A percentile compares a stretch with the other conserved stretches of the same genome.
These are phyloP conservation scores for Aspergillus phoenicis DNA, from an alignment of 2,329 filamentous ascomycete genomes.

Conservation along the genomic window DNA sequence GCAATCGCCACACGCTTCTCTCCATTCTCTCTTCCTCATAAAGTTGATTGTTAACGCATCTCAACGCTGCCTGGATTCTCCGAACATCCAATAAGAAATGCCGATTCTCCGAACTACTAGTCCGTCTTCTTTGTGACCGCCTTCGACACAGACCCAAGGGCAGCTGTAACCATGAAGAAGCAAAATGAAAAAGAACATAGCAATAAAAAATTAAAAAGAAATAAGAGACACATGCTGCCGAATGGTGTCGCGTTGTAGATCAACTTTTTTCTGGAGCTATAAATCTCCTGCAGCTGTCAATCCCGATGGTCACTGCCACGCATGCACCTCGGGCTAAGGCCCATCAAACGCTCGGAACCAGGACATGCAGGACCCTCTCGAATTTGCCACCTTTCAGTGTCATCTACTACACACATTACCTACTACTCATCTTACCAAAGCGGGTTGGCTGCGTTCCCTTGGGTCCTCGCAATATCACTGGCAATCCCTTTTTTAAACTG, in stretches of 20 bases:
- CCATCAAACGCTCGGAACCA: conserved; percentile 7
- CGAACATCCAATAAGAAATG: neutral
- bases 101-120: neutral
- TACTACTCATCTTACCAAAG: neutral
- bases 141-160: neutral
- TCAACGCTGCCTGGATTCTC: neutral
- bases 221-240: neutral
- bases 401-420: neutral
- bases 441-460: neutral
- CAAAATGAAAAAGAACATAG: neutral
- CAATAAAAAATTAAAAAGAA: too few relatives aligned
- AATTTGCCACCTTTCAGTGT: conserved; percentile 2
- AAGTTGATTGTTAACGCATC: neutral
- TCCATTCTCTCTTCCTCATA: too few relatives aligned
- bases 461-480: neutral
- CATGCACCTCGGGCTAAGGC: conserved; percentile 6
- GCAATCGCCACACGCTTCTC: too few relatives aligned
- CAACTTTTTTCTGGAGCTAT: neutral
- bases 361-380: neutral
- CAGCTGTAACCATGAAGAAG: neutral
- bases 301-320: conserved; percentile 8
- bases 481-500: conserved; percentile 1
- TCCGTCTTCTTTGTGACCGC: neutral
- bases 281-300: conserved; percentile 7
- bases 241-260: neutral